phyloP scores from a whole-genome alignment of 83 land plant genomes.

The Picea abies region DNA sequence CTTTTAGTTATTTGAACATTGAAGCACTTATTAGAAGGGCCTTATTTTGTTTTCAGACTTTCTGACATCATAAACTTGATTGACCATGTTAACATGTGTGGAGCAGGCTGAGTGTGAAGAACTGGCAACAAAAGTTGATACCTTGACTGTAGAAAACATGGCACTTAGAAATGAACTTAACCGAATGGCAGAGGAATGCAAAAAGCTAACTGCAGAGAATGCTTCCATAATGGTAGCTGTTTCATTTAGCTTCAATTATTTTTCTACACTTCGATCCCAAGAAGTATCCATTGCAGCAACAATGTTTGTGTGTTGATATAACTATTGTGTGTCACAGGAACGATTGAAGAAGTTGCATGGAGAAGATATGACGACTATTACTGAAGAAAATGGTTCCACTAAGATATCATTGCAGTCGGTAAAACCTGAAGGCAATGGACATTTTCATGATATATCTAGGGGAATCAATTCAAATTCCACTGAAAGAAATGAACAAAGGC shows the following conservation, averaged over 20 bases:
- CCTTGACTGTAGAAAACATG: conserved; percentile 49
- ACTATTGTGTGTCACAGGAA: conserved; percentile 2
- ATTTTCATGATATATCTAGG: conserved; percentile 16
- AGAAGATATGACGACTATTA: neutral
- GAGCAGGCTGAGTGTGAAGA: conserved; percentile 76
- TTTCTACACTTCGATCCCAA: neutral
- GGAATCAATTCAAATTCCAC: conserved; percentile 10
- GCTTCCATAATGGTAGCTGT: conserved; percentile 35
- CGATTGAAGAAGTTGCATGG: conserved; percentile 11
- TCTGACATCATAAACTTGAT: neutral
- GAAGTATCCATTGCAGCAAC: neutral
- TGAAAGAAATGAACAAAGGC: conserved; percentile 13
- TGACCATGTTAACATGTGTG: neutral
- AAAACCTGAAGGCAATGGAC: conserved; percentile 16
- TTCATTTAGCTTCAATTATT: neutral
- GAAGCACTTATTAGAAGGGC: neutral
- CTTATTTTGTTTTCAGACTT: neutral
- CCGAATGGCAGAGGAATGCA: conserved; percentile 66
- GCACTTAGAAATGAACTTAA: conserved; percentile 51
- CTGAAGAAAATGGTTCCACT: conserved; percentile 1
- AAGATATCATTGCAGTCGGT: conserved; percentile 8
- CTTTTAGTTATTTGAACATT: neutral
- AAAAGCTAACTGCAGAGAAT: conserved; percentile 61
- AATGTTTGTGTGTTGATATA: conserved; percentile 13
- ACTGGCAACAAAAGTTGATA: conserved; percentile 58